Conservation (phyloP, 2,329 filamentous ascomycete species). For the Dothistroma pini region DNA sequence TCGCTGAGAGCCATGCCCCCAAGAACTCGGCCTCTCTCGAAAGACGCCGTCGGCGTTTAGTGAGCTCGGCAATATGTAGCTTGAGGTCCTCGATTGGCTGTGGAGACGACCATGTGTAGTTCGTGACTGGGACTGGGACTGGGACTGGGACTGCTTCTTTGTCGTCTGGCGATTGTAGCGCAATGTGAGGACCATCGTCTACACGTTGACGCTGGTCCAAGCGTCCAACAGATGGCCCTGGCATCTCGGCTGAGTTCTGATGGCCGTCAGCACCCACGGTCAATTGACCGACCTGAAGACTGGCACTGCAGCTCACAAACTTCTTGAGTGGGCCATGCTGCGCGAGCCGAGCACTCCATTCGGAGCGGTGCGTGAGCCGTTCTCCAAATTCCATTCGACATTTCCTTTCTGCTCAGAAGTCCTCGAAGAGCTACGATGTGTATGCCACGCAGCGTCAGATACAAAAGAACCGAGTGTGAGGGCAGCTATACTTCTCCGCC, state of each 20-base stretch:
- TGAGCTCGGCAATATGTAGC: constrained; percentile 6
- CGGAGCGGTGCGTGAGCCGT: not conserved
- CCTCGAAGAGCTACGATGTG: not conserved
- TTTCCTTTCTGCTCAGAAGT: not conserved
- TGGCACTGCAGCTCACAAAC: not conserved
- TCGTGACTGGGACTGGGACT: not conserved
- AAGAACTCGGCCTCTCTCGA: constrained; percentile 11
- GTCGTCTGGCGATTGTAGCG: not conserved
- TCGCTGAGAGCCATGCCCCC: constrained; percentile 13
- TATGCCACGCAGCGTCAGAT: not conserved
- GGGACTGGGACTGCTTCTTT: not conserved
- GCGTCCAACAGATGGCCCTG: no score
- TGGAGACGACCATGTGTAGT: constrained; percentile 12
- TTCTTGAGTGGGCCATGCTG: not conserved
- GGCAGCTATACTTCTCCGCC: not conserved
- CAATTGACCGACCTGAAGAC: not conserved
- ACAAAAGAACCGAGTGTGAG: not conserved
- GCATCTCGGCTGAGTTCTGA: not conserved
- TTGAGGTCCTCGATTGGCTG: constrained; percentile 13
- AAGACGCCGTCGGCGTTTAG: constrained; percentile 1
- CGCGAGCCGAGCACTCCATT: not conserved
- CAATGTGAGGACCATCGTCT: not conserved
- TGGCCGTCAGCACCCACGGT: not conserved
- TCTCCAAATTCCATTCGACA: not conserved
- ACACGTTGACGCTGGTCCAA: not conserved